Evolutionary conservation across 1,284 basidiomycete species (phyloP).

Genomic region (Fomitopsis betulina): DNA sequence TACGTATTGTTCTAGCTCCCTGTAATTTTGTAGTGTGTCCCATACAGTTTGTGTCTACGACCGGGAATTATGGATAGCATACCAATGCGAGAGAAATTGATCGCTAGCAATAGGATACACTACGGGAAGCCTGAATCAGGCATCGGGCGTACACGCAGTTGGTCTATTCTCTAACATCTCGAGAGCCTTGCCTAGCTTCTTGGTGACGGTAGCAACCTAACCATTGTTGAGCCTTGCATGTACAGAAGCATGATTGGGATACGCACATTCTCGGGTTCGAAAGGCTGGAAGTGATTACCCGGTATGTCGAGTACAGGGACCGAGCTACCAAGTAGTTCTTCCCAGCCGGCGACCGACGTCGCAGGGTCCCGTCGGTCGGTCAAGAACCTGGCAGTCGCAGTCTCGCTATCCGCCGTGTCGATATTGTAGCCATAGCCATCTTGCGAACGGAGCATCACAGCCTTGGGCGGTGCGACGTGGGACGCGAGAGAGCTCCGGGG

Average conservation of each 20-base stretch:
- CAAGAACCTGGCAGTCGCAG: constrained; percentile 34
- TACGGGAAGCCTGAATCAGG: background rate
- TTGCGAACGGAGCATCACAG: constrained; percentile 20
- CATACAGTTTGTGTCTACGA: background rate
- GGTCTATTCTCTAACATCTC: background rate
- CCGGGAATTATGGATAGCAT: background rate
- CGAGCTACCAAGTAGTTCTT: constrained; percentile 30
- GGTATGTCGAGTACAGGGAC: constrained; percentile 52
- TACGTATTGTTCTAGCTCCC: background rate
- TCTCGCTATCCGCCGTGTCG: constrained; percentile 5
- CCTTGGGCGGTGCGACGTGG: background rate
- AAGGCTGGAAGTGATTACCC: constrained; percentile 63
- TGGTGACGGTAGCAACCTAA: constrained; percentile 4
- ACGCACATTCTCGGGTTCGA: constrained; percentile 48
- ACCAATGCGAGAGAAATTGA: background rate
- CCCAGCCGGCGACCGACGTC: constrained; percentile 42
- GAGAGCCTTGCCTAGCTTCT: constrained; percentile 2
- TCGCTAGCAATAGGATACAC: background rate
- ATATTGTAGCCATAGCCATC: constrained; percentile 12
- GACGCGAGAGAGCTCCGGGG: constrained; percentile 6
- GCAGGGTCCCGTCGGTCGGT: constrained; percentile 37
- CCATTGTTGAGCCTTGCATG: background rate
- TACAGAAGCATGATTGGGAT: constrained; percentile 7
- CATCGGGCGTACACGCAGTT: background rate
- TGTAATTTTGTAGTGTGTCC: constrained; percentile 4